A percentile compares a stretch with the other conserved stretches of the same genome.
Evolutionary conservation across 257 asterid genomes (phyloP).

Genomic region (Salvia rosmarinus): DNA sequence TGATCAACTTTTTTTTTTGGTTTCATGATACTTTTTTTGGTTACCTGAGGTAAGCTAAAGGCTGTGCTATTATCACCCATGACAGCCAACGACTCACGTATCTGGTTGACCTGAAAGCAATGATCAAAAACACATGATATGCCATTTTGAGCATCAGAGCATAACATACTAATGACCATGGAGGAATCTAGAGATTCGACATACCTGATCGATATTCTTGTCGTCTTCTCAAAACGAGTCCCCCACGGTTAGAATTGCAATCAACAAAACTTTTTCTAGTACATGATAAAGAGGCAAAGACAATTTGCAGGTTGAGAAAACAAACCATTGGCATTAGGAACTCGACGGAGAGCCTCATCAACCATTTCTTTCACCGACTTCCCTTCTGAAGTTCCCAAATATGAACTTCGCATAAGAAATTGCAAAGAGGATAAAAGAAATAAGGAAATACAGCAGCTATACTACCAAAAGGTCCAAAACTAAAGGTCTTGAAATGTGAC

Average conservation of each 20-base stretch:
- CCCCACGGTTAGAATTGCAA: constrained; percentile 32
- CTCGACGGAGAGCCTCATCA: constrained; percentile 80
- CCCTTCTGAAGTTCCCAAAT: constrained; percentile 68
- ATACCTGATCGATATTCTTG: constrained; percentile 84
- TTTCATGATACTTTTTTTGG: constrained; percentile 1
- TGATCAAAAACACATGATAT: not conserved
- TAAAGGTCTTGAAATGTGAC: not conserved
- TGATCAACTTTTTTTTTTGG: not conserved
- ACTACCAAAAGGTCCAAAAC: constrained; percentile 12
- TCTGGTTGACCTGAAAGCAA: constrained; percentile 81
- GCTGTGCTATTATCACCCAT: constrained; percentile 98
- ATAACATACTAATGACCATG: constrained; percentile 17
- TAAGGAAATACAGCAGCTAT: not conserved
- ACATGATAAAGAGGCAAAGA: constrained; percentile 19
- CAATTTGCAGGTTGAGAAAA: constrained; percentile 35
- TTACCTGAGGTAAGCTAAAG: constrained; percentile 98
- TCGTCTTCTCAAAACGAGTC: constrained; percentile 61
- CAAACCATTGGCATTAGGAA: constrained; percentile 83
- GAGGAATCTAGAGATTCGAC: constrained; percentile 23
- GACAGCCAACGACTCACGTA: constrained; percentile 91
- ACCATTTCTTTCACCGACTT: constrained; percentile 95
- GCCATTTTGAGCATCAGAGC: constrained; percentile 25
- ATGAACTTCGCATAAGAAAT: constrained; percentile 34
- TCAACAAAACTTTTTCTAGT: constrained; percentile 12
- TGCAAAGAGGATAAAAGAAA: constrained; percentile 2